Evolutionary conservation across 2,329 filamentous ascomycete species (phyloP), one percentile per base, ranked within the genome.

Genomic region (Aspergillus amoenus): DNA sequence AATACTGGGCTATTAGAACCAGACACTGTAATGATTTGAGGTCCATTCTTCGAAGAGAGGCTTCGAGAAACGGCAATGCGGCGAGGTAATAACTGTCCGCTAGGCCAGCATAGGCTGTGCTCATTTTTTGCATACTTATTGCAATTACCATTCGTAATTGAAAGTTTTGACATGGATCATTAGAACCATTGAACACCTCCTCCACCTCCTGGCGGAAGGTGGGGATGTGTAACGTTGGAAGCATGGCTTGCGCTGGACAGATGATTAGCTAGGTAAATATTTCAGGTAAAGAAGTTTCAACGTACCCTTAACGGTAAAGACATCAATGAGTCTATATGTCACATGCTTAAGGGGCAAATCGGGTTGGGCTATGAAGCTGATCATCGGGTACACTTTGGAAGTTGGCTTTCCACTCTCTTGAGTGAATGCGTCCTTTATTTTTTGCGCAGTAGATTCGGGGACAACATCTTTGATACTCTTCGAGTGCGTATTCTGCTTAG

Each of bases 31-130:
- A 78, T 0, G 94, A 95, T 67, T 88, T 90, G 30, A 97, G 76
- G 71, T 97, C 91, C 80, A 96, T 96, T n/a, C 88, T 87, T 52
- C 88, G 87, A 54, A 97, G 83, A 11, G 95, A 87, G 3, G 86
- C 85, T 72, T 97, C 90, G 60, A 97, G 86, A 66, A 88, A 88
- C 60, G 88, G 86, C 77, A 97, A 87, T 5, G 93, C 93, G 22
- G 93, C 90, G 21, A 97, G 82, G 69, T 97, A 97, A 76, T 96
- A 97, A 70, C 91, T 93, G 74, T 97, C 93, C 30, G 94, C 93
- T 27, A 97, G 79, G 22, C 93, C 93, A n/a, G 93, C 92, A 73
- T 94, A 97, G 63, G 90, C 87, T 0, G 88, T 85, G 70, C 93
- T 91, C 67, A 97, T 82, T 73, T 95, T 96, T 74, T 97, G 93